Base-by-base conservation (phyloP, 441 rosid species). In the Populus tomentosa region DNA sequence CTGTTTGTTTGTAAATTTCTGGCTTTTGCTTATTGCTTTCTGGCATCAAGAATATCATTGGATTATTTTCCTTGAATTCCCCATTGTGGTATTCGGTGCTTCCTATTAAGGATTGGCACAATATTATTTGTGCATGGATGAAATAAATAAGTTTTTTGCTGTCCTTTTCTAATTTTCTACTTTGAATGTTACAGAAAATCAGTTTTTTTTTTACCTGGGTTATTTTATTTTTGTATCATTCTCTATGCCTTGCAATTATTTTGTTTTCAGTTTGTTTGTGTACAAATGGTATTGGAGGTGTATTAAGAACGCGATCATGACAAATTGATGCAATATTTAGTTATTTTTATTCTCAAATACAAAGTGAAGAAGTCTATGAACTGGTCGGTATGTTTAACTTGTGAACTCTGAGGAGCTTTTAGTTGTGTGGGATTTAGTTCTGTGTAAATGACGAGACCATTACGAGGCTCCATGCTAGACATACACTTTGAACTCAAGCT, bases 21-120 rank as follows among this genome's bases (percentile, higher is more conserved):
- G 32, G 32, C 32, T 67, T 70, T 38, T 23, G n/a, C 40, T 53
- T 72, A 10, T 78, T 36, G 26, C 67, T 42, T 26, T 24, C 1
- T 65, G 64, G 42, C 50, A 11, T 73, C 61, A 71, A 32, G 28
- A 10, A 18, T 65, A 73, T 26, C 50, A 30, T 66, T 70, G 35
- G 28, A 63, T 28, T 71, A 11, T 11, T 69, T 59, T 36, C n/a
- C 38, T 28, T 32, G 18, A 62, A 42, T 16, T 26, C 62, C 46
- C 71, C 62, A 35, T 36, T 77, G 71, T 72, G 33, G 69, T 63
- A 56, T 77, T 64, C 69, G 56, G 30, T 76, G 63, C 42, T 71
- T 40, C 56, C 67, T 64, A 30, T 32, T 61, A 30, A 50, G 18
- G 24, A 23, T 53, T 66, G 71, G 10, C 68, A 21, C 38, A 26